phyloP scores from a whole-genome alignment of 139 green algal species.

The Chlamydomonas incerta region DNA sequence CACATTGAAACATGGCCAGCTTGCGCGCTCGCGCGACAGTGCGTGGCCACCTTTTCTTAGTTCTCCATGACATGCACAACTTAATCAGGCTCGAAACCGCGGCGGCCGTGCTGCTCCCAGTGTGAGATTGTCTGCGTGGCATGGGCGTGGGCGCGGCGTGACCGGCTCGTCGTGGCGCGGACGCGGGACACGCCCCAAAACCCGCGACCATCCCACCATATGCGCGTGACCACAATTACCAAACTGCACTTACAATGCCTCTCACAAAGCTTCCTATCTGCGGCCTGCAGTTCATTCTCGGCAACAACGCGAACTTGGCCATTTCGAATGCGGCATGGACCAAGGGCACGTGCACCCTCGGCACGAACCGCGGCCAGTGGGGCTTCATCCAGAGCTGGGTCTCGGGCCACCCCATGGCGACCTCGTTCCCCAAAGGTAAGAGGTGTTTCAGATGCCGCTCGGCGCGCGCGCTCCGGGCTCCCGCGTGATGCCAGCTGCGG shows the following conservation, averaged over 20 bases:
- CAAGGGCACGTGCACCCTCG: slow-evolving; percentile 6
- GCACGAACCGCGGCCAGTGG: slow-evolving; percentile 16
- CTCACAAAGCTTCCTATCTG: background rate
- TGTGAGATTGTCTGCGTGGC: no score
- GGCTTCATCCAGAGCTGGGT: background rate
- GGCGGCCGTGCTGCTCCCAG: no score
- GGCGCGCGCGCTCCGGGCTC: no score
- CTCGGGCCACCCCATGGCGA: background rate
- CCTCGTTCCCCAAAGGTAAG: slow-evolving; percentile 14
- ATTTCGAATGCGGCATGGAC: background rate
- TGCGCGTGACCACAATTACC: background rate
- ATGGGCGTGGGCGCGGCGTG: no score
- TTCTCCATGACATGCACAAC: background rate
- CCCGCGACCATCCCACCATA: no score
- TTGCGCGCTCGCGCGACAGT: no score
- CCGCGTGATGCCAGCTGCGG: no score
- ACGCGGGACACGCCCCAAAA: no score
- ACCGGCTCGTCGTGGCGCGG: no score
- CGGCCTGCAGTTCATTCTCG: background rate
- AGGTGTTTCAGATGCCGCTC: background rate
- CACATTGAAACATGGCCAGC: background rate
- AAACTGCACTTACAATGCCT: background rate
- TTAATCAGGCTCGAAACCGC: no score
- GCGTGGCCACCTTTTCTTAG: background rate
- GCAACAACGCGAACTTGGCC: slow-evolving; percentile 1